phyloP scores from a whole-genome alignment of 1,284 basidiomycete species.

The Boletus sp. region DNA sequence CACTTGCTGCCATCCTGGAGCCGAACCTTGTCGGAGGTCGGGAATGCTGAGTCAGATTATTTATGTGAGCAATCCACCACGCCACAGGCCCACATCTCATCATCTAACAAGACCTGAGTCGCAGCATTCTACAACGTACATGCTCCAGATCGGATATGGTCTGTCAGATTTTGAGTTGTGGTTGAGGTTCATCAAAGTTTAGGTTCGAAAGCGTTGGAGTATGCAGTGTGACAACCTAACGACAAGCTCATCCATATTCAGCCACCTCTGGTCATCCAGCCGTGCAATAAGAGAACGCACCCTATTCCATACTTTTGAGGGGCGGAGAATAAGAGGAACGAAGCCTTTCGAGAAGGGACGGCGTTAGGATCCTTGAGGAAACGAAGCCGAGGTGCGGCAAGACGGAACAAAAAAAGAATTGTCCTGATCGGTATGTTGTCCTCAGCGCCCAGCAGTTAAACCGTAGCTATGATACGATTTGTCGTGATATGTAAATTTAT shows the following conservation, averaged over 20 bases:
- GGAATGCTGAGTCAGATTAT: slow-evolving; percentile 11
- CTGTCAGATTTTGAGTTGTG: no score
- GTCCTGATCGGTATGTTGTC: neutral
- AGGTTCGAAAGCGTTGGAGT: neutral
- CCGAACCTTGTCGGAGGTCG: slow-evolving; percentile 1
- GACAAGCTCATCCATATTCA: slow-evolving; percentile 18
- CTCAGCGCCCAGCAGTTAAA: slow-evolving; percentile 9
- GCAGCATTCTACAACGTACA: neutral
- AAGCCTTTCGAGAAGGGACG: slow-evolving; percentile 13
- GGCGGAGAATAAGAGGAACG: slow-evolving; percentile 5
- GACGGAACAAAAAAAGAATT: neutral
- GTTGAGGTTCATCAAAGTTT: slow-evolving; percentile 17
- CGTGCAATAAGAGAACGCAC: neutral
- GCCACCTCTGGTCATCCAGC: slow-evolving; percentile 17
- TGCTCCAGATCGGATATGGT: neutral
- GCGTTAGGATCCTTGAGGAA: slow-evolving; percentile 8
- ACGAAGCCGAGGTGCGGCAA: slow-evolving; percentile 6
- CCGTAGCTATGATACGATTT: slow-evolving; percentile 26
- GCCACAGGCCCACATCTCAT: slow-evolving; percentile 22
- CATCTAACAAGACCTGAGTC: neutral
- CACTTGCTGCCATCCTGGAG: slow-evolving; percentile 1
- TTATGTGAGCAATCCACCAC: slow-evolving; percentile 10
- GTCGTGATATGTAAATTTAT: slow-evolving; percentile 5
- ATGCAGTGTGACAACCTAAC: slow-evolving; percentile 6
- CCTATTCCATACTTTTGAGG: slow-evolving; percentile 8